Evolutionary conservation across 768 basidiomycete genomes (phyloP), one percentile per base, ranked within the genome.

Genomic region (Termitomyces sp.): DNA sequence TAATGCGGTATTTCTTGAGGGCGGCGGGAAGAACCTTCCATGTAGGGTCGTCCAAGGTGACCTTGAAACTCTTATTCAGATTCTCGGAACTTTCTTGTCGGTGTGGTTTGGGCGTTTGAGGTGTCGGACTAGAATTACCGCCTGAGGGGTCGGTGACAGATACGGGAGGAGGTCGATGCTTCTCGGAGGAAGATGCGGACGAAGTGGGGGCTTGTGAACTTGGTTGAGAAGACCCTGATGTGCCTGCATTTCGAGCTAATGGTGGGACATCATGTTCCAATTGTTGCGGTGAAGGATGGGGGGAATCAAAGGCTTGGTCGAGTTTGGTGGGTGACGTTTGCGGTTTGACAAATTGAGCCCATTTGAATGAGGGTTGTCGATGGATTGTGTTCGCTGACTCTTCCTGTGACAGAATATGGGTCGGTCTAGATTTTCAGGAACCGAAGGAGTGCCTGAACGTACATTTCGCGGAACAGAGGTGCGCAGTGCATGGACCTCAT

Each of bases 11-110:
- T 71, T 98, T 98, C 74, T 98, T 98, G 59, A 99, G 75, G 15
- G 97, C 97, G 0, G 97, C 97, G 1, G 97, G 97, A 15, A 99
- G 76, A 21, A 99, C 97, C 67, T 98, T 98, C 88, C 91, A 98
- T 32, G 96, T 97, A 0, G 97, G 97, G 68, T 99, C 97, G 53
- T 98, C 96, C 55, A 99, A 70, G 60, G 91, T 97, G 57, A 99
- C 96, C 70, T 96, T 93, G 82, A 99, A 98, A 64, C 88, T 92
- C 74, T 95, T 65, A 48, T 63, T 93, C 59, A 92, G 77, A 62
- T 90, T 92, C 63, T 79, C 78, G n/a, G 75, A 73, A 60, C 82
- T 89, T 41, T 90, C 88, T 63, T 86, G 83, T 30, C 82, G 75
- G 19, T 71, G 69, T 0, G 81, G 75, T 61, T 81, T 83, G 3